Base-by-base conservation (phyloP, 2,329 filamentous ascomycete species). In the Fusarium beomiforme region DNA sequence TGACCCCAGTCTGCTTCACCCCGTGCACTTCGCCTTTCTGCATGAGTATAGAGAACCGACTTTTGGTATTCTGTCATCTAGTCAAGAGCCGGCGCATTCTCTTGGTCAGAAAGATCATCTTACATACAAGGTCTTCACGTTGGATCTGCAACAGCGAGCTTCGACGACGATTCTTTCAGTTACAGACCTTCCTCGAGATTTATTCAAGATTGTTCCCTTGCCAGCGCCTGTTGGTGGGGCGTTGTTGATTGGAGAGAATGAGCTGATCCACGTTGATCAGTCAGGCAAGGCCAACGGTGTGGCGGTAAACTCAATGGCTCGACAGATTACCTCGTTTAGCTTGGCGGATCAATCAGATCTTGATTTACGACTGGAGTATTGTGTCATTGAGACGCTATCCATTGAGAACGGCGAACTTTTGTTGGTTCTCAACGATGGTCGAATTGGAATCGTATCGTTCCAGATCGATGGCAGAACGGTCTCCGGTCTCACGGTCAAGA, bases 31-130 rank as follows among this genome's bases (percentile, higher is more conserved):
- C 77, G 91, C 93, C 59, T 99, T 99, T 81, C 85, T 99, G 72
- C 90, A 98, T 86, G 95, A 98, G 83, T 99, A 99, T 81, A 91
- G 96, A 80, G 96, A 98, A 81, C 95, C 96, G 16, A 99, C 96
- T 0, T 97, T 99, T 83, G 96, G 95, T 61, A 95, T 99, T 67
- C 86, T 99, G 43, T 96, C 94, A 49, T 93, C 95, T 3, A 91
- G 90, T 56, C 85, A 89, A 70, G 86, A 91, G 37, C 89, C 91
- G 17, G 95, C 94, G n/a, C 86, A 87, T 59, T 91, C 93, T 6
- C 85, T 98, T 57, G 92, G 94, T 76, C 89, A 94, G 71, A 96
- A 92, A 77, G 96, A 99, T 79, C 89, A 93, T 74, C 85, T 97
- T 50, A 92, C 91, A 21, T 99, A 98, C 83, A 94, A 94, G 78